Percentiles rank a stretch among this genome's conserved stretches.
Evolutionary conservation across 805 yeast species (phyloP).

Genomic region (Candida loeiensis): DNA sequence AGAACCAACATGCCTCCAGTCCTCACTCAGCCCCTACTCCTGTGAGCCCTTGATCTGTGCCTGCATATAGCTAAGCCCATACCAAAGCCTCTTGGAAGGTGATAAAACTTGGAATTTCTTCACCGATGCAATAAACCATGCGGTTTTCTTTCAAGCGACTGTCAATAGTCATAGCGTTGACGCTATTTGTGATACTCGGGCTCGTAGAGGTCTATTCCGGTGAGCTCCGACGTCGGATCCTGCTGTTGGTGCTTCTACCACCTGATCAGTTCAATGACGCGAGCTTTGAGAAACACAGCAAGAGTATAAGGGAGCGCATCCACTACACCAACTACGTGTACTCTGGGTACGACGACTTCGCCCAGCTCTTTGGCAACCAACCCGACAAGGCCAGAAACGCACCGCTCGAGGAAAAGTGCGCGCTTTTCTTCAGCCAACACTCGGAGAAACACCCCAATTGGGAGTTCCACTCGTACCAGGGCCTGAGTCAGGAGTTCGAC

Average conservation of each 20-base stretch:
- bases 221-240: not conserved
- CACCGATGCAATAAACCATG: constrained; percentile 3
- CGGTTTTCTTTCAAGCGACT: constrained; percentile 9
- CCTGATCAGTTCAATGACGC: not conserved
- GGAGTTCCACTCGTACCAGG: constrained; percentile 14
- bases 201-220: not conserved
- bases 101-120: no score
- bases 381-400: constrained; percentile 8
- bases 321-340: constrained; percentile 26
- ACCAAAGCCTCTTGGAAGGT: not conserved
- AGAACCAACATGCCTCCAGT: no score
- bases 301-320: constrained; percentile 9
- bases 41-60: not conserved
- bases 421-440: constrained; percentile 22
- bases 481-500: constrained; percentile 14
- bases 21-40: no score
- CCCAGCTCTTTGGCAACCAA: constrained; percentile 8
- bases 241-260: not conserved
- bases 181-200: not conserved
- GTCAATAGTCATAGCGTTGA: not conserved
- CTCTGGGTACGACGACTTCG: constrained; percentile 19
- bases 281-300: constrained; percentile 3
- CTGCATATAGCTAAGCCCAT: not conserved
- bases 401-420: constrained; percentile 23
- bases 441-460: constrained; percentile 20